These are phyloP conservation scores for Madurella fahalii DNA, from an alignment of 2,329 filamentous ascomycete genomes.

Conservation along the genomic window DNA sequence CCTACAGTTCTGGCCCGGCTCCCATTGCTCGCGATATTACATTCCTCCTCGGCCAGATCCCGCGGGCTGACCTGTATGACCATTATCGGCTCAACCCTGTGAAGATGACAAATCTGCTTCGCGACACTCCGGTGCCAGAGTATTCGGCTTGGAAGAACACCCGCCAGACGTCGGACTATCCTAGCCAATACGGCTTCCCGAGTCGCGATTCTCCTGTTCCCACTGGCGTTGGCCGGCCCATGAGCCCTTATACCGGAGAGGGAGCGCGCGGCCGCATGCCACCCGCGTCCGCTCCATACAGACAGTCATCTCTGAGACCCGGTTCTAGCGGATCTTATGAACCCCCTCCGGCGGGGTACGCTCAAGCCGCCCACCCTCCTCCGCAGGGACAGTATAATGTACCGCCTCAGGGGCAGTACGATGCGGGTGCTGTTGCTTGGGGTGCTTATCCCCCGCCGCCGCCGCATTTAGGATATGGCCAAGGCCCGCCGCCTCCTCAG, in stretches of 20 bases:
- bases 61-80: conserved; percentile 67
- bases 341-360: conserved; percentile 35
- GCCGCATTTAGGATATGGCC: conserved; percentile 8
- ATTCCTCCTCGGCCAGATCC: conserved; percentile 68
- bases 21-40: conserved; percentile 69
- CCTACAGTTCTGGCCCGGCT: conserved; percentile 42
- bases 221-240: conserved; percentile 34
- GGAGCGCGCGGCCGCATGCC: conserved; percentile 35
- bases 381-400: conserved; percentile 5
- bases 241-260: conserved; percentile 43
- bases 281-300: conserved; percentile 42
- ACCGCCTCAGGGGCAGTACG: conserved; percentile 10
- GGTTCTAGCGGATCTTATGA: conserved; percentile 44
- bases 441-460: conserved; percentile 17
- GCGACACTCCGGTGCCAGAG: conserved; percentile 62
- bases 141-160: conserved; percentile 50
- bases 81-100: conserved; percentile 65
- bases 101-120: conserved; percentile 69
- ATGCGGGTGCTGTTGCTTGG: conserved; percentile 9
- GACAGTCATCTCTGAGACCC: conserved; percentile 50
- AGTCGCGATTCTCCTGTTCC: conserved; percentile 22
- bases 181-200: conserved; percentile 21
- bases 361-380: conserved; percentile 17
- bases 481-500: neutral
- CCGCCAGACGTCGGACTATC: conserved; percentile 18